Base-by-base conservation (phyloP, 306 rosid species). In the Pachyrhizus erosus region DNA sequence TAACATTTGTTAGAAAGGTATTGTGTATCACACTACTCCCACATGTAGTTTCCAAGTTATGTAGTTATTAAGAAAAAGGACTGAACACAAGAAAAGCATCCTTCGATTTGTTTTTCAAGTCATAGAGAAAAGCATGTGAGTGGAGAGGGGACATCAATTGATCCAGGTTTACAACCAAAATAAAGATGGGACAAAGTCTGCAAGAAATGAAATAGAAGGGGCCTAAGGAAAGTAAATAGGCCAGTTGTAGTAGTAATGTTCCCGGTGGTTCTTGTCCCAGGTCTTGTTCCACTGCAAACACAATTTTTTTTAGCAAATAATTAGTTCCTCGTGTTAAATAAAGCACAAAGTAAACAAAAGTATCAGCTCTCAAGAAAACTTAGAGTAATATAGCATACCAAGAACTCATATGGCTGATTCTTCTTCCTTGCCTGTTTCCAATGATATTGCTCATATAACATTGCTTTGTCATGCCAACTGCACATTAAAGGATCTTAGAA, bases 391-490 rank as follows among this genome's bases (percentile, higher is more conserved):
- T 31, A 65, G 65, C 75, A 76, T 87, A 93, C 99, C 97, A 15
- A 45, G 85, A 85, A 87, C 49, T 92, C 79, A 61, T 93, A 92
- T 1, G 90, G 93, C 86, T 96, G 80, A 23, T 90, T 90, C 89
- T 89, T 93, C 85, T 83, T 75, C 91, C 17, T 71, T 23, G 99
- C 98, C 79, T 79, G 84, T 70, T 89, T 90, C 99, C 99, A 96
- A 87, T 96, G 98, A 82, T 93, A 89, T 49, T 92, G 99, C 87
- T 93, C 99, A 70, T 67, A 91, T 48, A 92, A 43, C 89, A 96
- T 82, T 31, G 89, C 97, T 80, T 83, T 93, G 83, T 96, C 98
- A 83, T 96, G 99, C 96, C 93, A 96, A 79, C 99, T 93, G 94
- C 86, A 77, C 20, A 58, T 61, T 23, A 60, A 40, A 76, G 52